Base-by-base conservation (phyloP, 352 stramenopile genomes). In the Phytophthora nicotianae region DNA sequence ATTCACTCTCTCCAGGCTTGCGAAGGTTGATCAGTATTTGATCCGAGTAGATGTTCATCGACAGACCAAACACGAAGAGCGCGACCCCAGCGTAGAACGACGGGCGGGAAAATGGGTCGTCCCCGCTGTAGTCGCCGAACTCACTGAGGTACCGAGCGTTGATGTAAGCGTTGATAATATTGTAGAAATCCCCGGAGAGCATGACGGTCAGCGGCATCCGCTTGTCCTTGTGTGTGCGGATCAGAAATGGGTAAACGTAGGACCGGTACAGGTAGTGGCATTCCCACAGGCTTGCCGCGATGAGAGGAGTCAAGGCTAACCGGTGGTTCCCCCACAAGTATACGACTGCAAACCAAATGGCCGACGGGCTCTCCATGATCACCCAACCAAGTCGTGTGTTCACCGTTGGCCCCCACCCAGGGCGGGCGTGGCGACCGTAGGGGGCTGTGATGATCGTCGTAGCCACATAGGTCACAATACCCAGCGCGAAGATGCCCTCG, bases 211-310 rank as follows among this genome's bases (percentile, higher is more conserved):
- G 38, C 11, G 83, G 83, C 79, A 92, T 90, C 38, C 60, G 68
- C 53, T 90, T 89, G 50, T 72, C 49, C 32, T 51, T 72, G 64
- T 62, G 75, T 41, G 64, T 54, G 17, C 74, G 75, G 58, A 92
- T 89, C 41, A 89, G 70, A 69, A 89, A 88, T 43, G 83, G 83
- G 55, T 89, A 92, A 20, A 90, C 51, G 58, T 84, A 86, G 7
- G 81, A 61, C 26, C 83, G 79, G 68, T 92, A 90, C n/a, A 64
- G 56, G 64, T 92, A 92, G 64, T 90, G 83, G 21, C 60, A 73
- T 26, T 64, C 66, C 83, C 83, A 92, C 38, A 92, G 68, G 50
- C 61, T 52, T 10, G 78, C 81, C 2, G 66, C 79, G n/a, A 86
- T 42, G 65, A 85, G 23, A 1, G 80, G 77, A 6, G 78, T 86